A percentile compares a stretch with the other conserved stretches of the same genome.
Conservation (phyloP, 1,139 yeast species). For the Candida anutae region DNA sequence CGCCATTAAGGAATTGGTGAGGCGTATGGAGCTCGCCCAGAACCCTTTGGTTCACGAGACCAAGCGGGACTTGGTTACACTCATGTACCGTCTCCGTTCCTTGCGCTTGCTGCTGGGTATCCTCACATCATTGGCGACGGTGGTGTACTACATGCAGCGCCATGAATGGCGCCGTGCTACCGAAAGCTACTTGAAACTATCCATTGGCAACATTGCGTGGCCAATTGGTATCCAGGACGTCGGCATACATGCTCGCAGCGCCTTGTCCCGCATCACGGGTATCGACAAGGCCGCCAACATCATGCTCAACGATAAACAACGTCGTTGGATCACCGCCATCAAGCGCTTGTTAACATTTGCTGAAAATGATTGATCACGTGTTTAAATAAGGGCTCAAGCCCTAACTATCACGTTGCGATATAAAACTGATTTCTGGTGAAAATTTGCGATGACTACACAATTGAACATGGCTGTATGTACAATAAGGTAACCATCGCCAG, state of each 20-base stretch:
- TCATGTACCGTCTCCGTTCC: constrained; percentile 52
- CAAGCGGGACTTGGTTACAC: constrained; percentile 49
- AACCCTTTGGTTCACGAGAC: constrained; percentile 41
- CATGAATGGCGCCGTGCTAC: constrained; percentile 49
- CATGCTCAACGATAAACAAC: constrained; percentile 67
- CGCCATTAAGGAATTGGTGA: constrained; percentile 39
- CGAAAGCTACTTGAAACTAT: constrained; percentile 65
- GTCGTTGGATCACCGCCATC: constrained; percentile 70
- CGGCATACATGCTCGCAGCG: constrained; percentile 71
- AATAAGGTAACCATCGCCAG: constrained; percentile 1
- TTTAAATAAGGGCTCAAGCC: background rate
- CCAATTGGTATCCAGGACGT: constrained; percentile 80
- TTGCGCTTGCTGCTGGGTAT: constrained; percentile 34
- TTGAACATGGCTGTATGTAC: constrained; percentile 28
- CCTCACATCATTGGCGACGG: constrained; percentile 52
- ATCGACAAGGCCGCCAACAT: constrained; percentile 54
- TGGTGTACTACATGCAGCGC: constrained; percentile 52
- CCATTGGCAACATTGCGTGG: constrained; percentile 89
- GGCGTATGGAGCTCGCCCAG: constrained; percentile 32
- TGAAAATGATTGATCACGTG: no score
- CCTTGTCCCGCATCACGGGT: constrained; percentile 34
- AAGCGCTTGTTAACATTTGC: constrained; percentile 60
- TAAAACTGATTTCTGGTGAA: background rate
- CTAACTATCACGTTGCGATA: no score
- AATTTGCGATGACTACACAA: constrained; percentile 2